Conservation (phyloP, 139 green algal genomes). For the Raphidocelis subcapitata region DNA sequence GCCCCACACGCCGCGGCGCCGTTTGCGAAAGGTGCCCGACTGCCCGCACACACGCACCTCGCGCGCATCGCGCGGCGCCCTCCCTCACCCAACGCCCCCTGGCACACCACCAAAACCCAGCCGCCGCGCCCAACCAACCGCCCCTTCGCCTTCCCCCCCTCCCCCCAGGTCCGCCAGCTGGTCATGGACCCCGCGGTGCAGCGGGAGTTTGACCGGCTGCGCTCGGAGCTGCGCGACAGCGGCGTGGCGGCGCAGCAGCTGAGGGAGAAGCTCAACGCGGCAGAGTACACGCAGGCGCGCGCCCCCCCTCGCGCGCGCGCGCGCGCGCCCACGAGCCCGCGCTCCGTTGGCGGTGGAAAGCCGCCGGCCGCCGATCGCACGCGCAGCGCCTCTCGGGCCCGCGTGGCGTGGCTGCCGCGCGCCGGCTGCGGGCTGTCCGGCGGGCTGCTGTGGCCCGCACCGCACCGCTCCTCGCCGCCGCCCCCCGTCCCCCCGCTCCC, state of each 20-base stretch:
- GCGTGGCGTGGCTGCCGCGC: neutral
- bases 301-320: no score
- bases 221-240: conserved; percentile 7
- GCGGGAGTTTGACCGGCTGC: conserved; percentile 17
- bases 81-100: no score
- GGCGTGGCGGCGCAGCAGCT: neutral
- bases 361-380: neutral
- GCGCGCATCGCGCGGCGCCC: no score
- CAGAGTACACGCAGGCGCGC: conserved; percentile 12
- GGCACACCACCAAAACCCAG: no score
- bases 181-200: conserved; percentile 23
- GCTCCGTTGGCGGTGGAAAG: neutral
- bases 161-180: conserved; percentile 27
- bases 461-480: no score
- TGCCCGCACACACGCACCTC: no score
- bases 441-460: neutral
- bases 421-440: neutral
- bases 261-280: conserved; percentile 22
- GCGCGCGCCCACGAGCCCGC: neutral
- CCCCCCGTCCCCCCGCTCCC: no score
- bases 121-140: no score
- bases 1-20: no score
- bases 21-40: no score
- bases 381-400: neutral
- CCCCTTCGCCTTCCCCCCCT: neutral